phyloP scores from a whole-genome alignment of 768 basidiomycete species.

The Russula dissimulans region DNA sequence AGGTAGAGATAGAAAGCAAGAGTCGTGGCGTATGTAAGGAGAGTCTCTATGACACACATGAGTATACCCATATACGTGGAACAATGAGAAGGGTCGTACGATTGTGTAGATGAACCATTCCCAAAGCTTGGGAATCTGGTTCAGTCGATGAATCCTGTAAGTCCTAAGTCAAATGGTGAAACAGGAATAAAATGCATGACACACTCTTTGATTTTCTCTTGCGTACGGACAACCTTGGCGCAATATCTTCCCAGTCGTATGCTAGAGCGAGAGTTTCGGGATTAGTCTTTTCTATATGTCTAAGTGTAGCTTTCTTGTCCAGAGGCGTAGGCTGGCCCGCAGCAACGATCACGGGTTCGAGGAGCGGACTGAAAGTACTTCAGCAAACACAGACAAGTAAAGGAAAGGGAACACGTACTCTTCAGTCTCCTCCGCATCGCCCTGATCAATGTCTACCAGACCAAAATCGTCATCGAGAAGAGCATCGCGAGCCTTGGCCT shows the following conservation, averaged over 20 bases:
- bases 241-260: slow-evolving; percentile 75
- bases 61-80: neutral
- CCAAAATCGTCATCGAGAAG: slow-evolving; percentile 81
- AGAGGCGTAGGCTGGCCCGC: slow-evolving; percentile 33
- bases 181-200: neutral
- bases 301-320: slow-evolving; percentile 52
- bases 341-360: slow-evolving; percentile 30
- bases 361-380: slow-evolving; percentile 27
- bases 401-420: slow-evolving; percentile 2
- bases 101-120: slow-evolving; percentile 78
- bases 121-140: slow-evolving; percentile 47
- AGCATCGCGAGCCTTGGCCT: slow-evolving; percentile 60
- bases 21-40: slow-evolving; percentile 82
- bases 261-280: slow-evolving; percentile 76
- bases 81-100: slow-evolving; percentile 44
- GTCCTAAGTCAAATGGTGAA: neutral
- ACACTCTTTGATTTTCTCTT: slow-evolving; percentile 48
- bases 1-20: slow-evolving; percentile 91
- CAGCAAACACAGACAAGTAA: neutral
- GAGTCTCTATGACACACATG: slow-evolving; percentile 49
- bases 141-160: slow-evolving; percentile 41
- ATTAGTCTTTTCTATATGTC: slow-evolving; percentile 62
- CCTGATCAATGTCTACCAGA: slow-evolving; percentile 49
- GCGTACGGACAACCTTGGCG: slow-evolving; percentile 41
- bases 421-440: slow-evolving; percentile 22